A percentile compares a stretch with the other conserved stretches of the same genome.
phyloP scores from a whole-genome alignment of 2,329 filamentous ascomycete species.

The Fonsecaea pedrosoi region DNA sequence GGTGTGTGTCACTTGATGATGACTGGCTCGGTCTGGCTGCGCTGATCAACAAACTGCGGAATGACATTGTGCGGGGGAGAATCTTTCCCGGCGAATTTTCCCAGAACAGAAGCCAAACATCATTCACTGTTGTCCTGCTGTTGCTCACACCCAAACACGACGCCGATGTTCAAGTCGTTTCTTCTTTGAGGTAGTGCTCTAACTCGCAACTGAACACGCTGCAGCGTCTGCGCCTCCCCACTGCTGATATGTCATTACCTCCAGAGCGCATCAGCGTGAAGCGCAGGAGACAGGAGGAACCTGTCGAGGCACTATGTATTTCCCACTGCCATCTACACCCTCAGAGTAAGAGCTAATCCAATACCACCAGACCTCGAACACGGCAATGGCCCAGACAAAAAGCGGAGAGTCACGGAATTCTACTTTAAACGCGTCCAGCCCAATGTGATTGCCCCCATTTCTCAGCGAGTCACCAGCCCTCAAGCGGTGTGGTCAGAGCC shows the following conservation, averaged over 20 bases:
- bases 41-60: background rate
- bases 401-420: constrained; percentile 57
- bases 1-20: background rate
- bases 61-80: background rate
- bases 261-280: constrained; percentile 62
- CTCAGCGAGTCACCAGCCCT: constrained; percentile 28
- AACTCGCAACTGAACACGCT: background rate
- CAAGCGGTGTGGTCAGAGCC: constrained; percentile 28
- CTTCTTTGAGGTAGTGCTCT: background rate
- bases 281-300: constrained; percentile 62
- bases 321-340: background rate
- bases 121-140: background rate
- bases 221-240: background rate
- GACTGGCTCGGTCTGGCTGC: background rate
- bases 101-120: background rate
- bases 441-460: constrained; percentile 28
- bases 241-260: constrained; percentile 51
- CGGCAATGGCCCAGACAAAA: constrained; percentile 50
- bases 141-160: background rate
- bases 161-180: background rate
- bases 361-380: constrained; percentile 51
- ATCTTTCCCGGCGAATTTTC: background rate
- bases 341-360: constrained; percentile 14
- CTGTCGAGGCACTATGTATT: constrained; percentile 61
- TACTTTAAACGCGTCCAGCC: constrained; percentile 53